Percentiles rank a stretch among this genome's conserved stretches.
phyloP scores from a whole-genome alignment of 768 basidiomycete species.

The Rhizopogon vulgaris region DNA sequence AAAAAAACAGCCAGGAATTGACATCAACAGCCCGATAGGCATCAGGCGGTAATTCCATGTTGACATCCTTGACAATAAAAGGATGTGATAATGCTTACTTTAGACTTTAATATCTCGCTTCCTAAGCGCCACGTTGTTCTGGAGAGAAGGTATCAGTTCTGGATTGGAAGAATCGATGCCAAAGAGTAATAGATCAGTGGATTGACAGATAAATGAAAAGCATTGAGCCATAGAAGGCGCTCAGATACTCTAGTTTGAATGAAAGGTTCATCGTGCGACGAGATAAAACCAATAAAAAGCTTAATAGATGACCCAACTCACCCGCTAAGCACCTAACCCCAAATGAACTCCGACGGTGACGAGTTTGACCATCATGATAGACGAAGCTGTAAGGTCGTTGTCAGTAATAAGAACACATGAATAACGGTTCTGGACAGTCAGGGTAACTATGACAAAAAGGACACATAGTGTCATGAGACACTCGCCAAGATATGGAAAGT shows the following conservation, averaged over 20 bases:
- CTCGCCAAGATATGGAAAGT: slow-evolving; percentile 39
- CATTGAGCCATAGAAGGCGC: slow-evolving; percentile 56
- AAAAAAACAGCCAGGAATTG: slow-evolving; percentile 78
- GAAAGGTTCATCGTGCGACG: slow-evolving; percentile 48
- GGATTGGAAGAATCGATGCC: background rate
- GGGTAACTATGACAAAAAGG: slow-evolving; percentile 89
- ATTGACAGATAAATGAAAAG: slow-evolving; percentile 60
- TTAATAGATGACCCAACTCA: slow-evolving; percentile 10
- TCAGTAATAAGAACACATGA: slow-evolving; percentile 6
- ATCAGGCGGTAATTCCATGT: slow-evolving; percentile 88
- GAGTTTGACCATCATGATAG: background rate
- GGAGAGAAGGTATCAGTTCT: background rate
- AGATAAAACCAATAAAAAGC: slow-evolving; percentile 5
- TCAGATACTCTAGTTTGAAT: slow-evolving; percentile 96
- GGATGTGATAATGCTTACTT: background rate
- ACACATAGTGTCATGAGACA: slow-evolving; percentile 48
- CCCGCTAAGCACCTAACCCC: background rate
- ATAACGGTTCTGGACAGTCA: slow-evolving; percentile 45
- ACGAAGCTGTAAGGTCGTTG: background rate
- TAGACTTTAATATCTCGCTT: background rate
- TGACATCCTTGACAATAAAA: slow-evolving; percentile 43
- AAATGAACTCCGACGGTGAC: background rate
- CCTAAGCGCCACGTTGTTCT: background rate
- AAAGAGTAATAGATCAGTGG: slow-evolving; percentile 43
- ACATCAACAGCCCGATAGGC: slow-evolving; percentile 50